Evolutionary conservation across 164 flowering plant species (phyloP), one percentile per base, ranked within the genome.

Genomic region (Buxus sempervirens): DNA sequence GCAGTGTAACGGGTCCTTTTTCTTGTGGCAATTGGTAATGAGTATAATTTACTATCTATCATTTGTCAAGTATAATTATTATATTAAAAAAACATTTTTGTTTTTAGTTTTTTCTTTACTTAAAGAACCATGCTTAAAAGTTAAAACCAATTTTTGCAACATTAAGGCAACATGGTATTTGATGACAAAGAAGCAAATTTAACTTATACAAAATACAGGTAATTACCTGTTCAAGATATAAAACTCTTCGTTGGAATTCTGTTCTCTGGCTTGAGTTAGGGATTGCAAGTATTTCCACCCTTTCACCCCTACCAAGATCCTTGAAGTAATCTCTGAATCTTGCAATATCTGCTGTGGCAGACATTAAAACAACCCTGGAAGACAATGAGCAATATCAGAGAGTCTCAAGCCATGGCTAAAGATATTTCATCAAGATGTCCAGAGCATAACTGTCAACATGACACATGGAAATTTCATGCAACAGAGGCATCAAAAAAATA

Each of bases 311-410:
- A 53, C 89, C 91, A 69, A 96, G 91, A 78, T 91, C 96, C 78
- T 73, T 86, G 71, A 96, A 96, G 76, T 96, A 96, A 66, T 90
- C 96, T 63, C 76, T 80, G 73, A 93, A 96, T 80, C 91, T 89
- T 69, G 81, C 25, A 73, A 86, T 86, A 77, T 93, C 91, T 57
- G 97, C 96, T 58, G 98, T 96, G 61, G 98, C 99, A 77, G 99
- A 96, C 99, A 93, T 96, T 82, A 96, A 81, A 0, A 96, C 98
- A 78, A 92, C 70, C 91, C 99, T 95, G 82, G 19, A 74, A 77
- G 53, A 65, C 22, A 54, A 69, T 20, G n/a, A 58, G 60, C 64
- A 66, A 0, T 20, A 60, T 68, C 58, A 77, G 63, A 54, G 62
- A 3, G 7, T 32, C 27, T 7, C 21, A 57, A 75, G 32, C 38